Percentiles rank a stretch among this genome's conserved stretches.
These are phyloP conservation scores for Magnolia sinica DNA, from an alignment of 164 flowering plant species.

Conservation along the genomic window DNA sequence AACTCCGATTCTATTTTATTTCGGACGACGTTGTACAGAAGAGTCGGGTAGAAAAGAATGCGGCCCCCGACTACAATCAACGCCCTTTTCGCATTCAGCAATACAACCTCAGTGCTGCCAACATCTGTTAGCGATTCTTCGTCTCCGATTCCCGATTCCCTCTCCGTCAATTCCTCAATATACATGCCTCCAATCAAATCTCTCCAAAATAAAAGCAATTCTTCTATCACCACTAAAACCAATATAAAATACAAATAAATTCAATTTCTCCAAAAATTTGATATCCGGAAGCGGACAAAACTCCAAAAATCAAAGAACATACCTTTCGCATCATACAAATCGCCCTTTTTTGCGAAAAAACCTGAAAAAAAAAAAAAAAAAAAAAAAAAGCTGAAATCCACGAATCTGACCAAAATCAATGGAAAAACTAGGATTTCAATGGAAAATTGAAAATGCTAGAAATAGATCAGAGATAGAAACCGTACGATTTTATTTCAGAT, in stretches of 20 bases:
- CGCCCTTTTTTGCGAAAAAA: neutral
- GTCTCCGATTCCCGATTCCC: slow-evolving; percentile 27
- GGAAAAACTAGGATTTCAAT: neutral
- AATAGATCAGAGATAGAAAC: neutral
- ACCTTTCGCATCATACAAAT: neutral
- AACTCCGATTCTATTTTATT: slow-evolving; percentile 80
- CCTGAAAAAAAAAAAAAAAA: neutral
- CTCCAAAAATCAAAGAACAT: neutral
- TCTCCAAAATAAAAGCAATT: neutral
- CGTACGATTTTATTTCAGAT: neutral
- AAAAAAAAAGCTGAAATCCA: neutral
- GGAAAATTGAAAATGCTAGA: neutral
- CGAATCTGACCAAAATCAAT: neutral
- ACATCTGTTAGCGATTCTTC: slow-evolving; percentile 16
- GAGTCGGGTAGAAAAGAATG: slow-evolving; percentile 76
- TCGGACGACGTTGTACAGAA: slow-evolving; percentile 79
- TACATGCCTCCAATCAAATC: slow-evolving; percentile 41
- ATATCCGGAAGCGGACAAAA: neutral
- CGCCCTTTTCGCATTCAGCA: slow-evolving; percentile 47
- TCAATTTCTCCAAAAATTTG: neutral
- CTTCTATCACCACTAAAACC: neutral
- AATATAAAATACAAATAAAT: neutral
- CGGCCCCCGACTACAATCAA: slow-evolving; percentile 83
- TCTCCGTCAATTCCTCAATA: slow-evolving; percentile 60
- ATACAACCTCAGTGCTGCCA: slow-evolving; percentile 15